A percentile compares a stretch with the other conserved stretches of the same genome.
phyloP scores from a whole-genome alignment of 495 filamentous ascomycete genomes.

The Apiosordaria backusii region DNA sequence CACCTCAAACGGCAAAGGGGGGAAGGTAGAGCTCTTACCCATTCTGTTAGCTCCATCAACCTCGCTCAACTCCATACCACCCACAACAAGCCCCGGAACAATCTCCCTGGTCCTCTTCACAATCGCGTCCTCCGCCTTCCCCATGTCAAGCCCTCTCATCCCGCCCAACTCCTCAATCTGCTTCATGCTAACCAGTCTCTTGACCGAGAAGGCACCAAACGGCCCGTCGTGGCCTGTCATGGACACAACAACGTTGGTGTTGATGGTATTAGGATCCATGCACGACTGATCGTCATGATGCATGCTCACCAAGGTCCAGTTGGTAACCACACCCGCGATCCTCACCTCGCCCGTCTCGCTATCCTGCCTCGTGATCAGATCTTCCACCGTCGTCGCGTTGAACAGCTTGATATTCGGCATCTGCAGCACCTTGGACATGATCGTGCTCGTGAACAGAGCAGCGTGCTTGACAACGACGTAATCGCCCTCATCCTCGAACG shows the following conservation, averaged over 20 bases:
- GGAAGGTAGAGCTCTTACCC: constrained; percentile 45
- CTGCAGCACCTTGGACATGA: constrained; percentile 71
- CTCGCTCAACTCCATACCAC: constrained; percentile 89
- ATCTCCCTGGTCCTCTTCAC: constrained; percentile 86
- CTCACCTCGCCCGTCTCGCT: constrained; percentile 49
- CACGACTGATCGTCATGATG: constrained; percentile 83
- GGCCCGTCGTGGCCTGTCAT: constrained; percentile 88
- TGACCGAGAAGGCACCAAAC: constrained; percentile 84
- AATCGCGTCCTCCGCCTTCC: constrained; percentile 82
- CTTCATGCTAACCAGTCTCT: constrained; percentile 79
- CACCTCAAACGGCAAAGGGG: neutral
- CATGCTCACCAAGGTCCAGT: constrained; percentile 88
- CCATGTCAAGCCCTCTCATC: constrained; percentile 91
- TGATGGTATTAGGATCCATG: constrained; percentile 97
- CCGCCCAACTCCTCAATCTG: constrained; percentile 76
- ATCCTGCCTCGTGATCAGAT: constrained; percentile 71
- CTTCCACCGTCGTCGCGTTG: constrained; percentile 88
- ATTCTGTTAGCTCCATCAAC: constrained; percentile 86
- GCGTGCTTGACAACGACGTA: constrained; percentile 93
- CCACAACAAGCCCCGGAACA: constrained; percentile 81
- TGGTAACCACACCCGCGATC: constrained; percentile 85
- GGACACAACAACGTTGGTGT: constrained; percentile 77
- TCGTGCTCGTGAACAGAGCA: constrained; percentile 82
- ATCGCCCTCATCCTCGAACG: constrained; percentile 82
- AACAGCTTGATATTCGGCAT: constrained; percentile 94